These are phyloP conservation scores for Aspergillus pseudoviridinutans DNA, from an alignment of 2,329 filamentous ascomycete species.

Conservation along the genomic window DNA sequence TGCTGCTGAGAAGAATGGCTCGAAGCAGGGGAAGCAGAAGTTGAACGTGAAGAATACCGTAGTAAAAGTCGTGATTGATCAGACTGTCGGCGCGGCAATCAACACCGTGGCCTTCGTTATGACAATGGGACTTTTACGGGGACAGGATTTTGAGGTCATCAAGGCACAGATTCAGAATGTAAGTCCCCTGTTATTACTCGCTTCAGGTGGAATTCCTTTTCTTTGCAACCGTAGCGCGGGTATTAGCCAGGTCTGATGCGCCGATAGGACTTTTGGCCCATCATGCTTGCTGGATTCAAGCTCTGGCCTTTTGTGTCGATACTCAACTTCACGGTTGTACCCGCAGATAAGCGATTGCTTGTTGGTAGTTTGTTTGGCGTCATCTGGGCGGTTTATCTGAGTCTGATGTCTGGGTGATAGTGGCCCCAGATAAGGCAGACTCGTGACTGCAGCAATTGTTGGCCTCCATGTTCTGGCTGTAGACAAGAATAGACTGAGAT, in stretches of 20 bases:
- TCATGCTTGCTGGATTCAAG: conserved; percentile 37
- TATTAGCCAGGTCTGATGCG: not conserved
- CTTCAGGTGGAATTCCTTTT: not conserved
- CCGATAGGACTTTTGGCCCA: conserved; percentile 32
- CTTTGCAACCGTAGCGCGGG: not conserved
- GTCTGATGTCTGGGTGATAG: conserved; percentile 25
- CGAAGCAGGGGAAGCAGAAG: conserved; percentile 13
- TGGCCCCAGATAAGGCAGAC: not conserved
- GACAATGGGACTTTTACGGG: conserved; percentile 49
- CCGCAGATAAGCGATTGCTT: conserved; percentile 31
- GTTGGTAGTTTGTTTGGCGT: conserved; percentile 35
- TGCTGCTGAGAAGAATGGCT: conserved; percentile 9
- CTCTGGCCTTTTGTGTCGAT: conserved; percentile 40
- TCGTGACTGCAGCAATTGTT: not conserved
- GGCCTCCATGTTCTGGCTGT: not conserved
- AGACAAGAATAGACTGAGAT: not conserved
- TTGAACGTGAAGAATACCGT: conserved; percentile 34
- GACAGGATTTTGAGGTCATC: conserved; percentile 30
- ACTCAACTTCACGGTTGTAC: conserved; percentile 37
- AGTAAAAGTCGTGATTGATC: conserved; percentile 57
- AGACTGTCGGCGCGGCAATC: conserved; percentile 53
- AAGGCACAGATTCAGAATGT: conserved; percentile 32
- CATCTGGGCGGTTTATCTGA: conserved; percentile 38
- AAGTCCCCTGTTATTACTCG: conserved; percentile 5
- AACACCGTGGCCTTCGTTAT: conserved; percentile 56